phyloP scores from a whole-genome alignment of 2,329 filamentous ascomycete genomes.

The Cadophora malorum region DNA sequence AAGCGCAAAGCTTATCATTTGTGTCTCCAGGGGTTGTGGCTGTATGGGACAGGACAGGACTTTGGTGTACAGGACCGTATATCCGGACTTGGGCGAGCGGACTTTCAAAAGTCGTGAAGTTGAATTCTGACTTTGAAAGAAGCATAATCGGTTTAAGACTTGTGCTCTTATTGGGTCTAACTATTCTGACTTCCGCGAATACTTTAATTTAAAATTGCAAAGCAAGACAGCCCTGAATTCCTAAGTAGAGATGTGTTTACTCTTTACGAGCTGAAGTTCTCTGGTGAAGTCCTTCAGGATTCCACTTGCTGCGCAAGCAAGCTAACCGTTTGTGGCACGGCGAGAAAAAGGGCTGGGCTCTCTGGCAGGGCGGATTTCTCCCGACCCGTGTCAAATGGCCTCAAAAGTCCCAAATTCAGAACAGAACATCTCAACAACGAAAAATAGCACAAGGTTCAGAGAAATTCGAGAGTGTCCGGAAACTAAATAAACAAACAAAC shows the following conservation, averaged over 20 bases:
- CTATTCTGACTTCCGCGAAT: not conserved
- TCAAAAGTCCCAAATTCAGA: not conserved
- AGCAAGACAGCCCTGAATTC: not conserved
- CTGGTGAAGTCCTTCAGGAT: not conserved
- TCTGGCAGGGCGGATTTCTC: not conserved
- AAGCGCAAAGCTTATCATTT: conserved; percentile 9
- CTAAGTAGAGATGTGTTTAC: not conserved
- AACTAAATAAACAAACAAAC: not conserved
- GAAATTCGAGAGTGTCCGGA: conserved; percentile 3
- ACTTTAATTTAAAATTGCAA: not conserved
- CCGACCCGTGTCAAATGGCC: not conserved
- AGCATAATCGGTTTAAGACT: not conserved
- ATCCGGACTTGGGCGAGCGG: not conserved
- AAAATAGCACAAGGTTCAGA: not conserved
- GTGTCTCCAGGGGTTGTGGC: conserved; percentile 1
- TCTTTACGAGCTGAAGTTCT: not conserved
- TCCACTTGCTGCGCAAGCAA: conserved; percentile 5
- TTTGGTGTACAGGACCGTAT: not conserved
- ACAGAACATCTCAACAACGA: conserved; percentile 9
- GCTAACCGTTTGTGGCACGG: not conserved
- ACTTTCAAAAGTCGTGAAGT: not conserved
- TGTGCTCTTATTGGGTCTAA: not conserved
- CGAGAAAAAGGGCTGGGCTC: conserved; percentile 3
- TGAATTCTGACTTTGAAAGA: not conserved
- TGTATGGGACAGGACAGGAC: not conserved